Percentiles rank a stretch among this genome's conserved stretches.
phyloP scores from a whole-genome alignment of 129 eudicot genomes.

The Lactuca sativa region DNA sequence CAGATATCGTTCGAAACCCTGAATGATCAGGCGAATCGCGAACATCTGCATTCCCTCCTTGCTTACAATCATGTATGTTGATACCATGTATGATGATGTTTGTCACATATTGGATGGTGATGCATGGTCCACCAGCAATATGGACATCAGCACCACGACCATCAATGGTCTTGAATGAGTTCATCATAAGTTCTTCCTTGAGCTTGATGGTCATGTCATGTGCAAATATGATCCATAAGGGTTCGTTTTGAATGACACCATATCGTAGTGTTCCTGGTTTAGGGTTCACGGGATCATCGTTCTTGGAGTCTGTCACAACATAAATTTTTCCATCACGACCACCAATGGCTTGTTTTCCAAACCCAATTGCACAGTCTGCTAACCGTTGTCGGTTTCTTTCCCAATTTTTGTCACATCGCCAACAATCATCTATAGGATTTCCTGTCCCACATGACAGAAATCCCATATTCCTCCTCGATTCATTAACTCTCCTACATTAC shows the following conservation, averaged over 20 bases:
- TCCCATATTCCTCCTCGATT: constrained; percentile 63
- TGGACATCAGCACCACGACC: constrained; percentile 81
- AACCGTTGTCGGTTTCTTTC: constrained; percentile 60
- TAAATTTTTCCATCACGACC: constrained; percentile 80
- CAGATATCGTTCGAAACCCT: constrained; percentile 70
- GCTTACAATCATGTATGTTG: constrained; percentile 81
- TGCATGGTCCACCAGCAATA: constrained; percentile 86
- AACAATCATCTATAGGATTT: constrained; percentile 89
- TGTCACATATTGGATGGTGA: constrained; percentile 76
- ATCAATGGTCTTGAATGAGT: constrained; percentile 85
- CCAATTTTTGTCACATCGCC: constrained; percentile 86
- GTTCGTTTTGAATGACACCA: constrained; percentile 74
- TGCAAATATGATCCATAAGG: constrained; percentile 79
- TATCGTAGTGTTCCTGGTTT: constrained; percentile 70
- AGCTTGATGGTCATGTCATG: constrained; percentile 77
- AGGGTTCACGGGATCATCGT: constrained; percentile 79
- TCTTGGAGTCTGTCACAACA: constrained; percentile 61
- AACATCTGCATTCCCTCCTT: constrained; percentile 69
- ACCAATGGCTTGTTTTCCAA: constrained; percentile 76
- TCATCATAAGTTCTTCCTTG: constrained; percentile 73
- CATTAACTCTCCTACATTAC: constrained; percentile 38
- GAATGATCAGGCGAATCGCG: constrained; percentile 79
- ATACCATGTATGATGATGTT: constrained; percentile 84
- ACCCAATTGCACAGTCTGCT: constrained; percentile 88
- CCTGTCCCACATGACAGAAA: constrained; percentile 79